Conservation (phyloP, 768 basidiomycete genomes). For the Kwoniella europaea region DNA sequence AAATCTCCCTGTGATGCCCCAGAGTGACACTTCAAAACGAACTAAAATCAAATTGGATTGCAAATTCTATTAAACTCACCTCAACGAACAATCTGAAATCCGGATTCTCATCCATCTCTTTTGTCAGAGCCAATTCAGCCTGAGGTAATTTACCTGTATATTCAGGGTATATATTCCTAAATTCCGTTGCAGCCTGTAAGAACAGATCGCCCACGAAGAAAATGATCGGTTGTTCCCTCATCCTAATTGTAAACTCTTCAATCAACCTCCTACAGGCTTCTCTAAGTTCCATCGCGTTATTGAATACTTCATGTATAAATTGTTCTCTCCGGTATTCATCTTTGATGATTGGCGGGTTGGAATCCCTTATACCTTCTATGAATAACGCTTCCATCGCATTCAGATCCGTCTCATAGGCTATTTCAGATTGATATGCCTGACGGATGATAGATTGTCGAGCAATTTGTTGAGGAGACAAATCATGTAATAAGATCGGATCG, state of each 20-base stretch:
- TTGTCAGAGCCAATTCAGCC: constrained; percentile 83
- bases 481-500: constrained; percentile 70
- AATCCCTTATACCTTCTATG: constrained; percentile 71
- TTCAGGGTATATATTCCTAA: constrained; percentile 80
- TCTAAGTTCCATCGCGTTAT: constrained; percentile 87
- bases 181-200: constrained; percentile 82
- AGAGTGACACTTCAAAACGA: too few relatives aligned
- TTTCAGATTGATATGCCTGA: constrained; percentile 84
- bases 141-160: constrained; percentile 74
- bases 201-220: constrained; percentile 87
- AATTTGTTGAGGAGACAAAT: constrained; percentile 76
- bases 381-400: constrained; percentile 85
- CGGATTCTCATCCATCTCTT: constrained; percentile 79
- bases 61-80: constrained; percentile 54
- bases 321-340: constrained; percentile 72
- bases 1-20: too few relatives aligned
- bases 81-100: constrained; percentile 84
- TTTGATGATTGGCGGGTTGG: constrained; percentile 77
- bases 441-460: constrained; percentile 81
- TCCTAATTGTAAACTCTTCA: constrained; percentile 82
- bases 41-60: too few relatives aligned
- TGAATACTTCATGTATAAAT: constrained; percentile 93
- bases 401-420: constrained; percentile 86
- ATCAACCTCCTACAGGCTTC: constrained; percentile 81
- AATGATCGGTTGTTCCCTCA: constrained; percentile 86